Evolutionary conservation across 1,284 basidiomycete genomes (phyloP).

Genomic region (Sporisorium exsertum): DNA sequence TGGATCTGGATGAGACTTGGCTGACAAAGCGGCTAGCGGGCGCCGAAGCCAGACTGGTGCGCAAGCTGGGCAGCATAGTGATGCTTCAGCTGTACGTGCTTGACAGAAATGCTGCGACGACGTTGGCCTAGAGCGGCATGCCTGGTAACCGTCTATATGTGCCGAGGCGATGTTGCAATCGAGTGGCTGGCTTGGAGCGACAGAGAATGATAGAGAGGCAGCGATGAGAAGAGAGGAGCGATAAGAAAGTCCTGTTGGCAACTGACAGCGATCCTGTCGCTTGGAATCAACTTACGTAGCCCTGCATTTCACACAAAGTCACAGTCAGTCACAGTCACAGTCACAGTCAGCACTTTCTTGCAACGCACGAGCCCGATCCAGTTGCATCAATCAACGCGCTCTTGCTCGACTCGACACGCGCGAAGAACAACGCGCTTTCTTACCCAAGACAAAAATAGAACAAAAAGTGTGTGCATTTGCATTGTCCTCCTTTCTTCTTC

Average conservation of each 20-base stretch:
- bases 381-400: constrained; percentile 3
- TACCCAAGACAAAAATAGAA: neutral
- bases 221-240: neutral
- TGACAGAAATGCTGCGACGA: neutral
- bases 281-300: too few relatives aligned
- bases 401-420: neutral
- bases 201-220: neutral
- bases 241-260: too few relatives aligned
- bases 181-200: too few relatives aligned
- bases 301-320: constrained; percentile 19
- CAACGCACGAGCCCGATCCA: constrained; percentile 7
- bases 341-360: neutral
- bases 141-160: constrained; percentile 1
- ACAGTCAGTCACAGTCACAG: constrained; percentile 4
- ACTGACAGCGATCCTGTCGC: too few relatives aligned
- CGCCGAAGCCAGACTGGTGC: constrained; percentile 6
- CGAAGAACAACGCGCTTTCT: neutral
- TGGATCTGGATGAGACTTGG: neutral
- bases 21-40: neutral
- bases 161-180: neutral
- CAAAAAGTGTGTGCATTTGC: constrained; percentile 1
- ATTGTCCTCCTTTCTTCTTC: neutral
- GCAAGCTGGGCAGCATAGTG: constrained; percentile 20
- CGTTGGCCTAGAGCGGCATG: constrained; percentile 14
- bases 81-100: constrained; percentile 2